Evolutionary conservation across 2,329 filamentous ascomycete species (phyloP), one percentile per base, ranked within the genome.

Genomic region (Ophiobolus disseminans): DNA sequence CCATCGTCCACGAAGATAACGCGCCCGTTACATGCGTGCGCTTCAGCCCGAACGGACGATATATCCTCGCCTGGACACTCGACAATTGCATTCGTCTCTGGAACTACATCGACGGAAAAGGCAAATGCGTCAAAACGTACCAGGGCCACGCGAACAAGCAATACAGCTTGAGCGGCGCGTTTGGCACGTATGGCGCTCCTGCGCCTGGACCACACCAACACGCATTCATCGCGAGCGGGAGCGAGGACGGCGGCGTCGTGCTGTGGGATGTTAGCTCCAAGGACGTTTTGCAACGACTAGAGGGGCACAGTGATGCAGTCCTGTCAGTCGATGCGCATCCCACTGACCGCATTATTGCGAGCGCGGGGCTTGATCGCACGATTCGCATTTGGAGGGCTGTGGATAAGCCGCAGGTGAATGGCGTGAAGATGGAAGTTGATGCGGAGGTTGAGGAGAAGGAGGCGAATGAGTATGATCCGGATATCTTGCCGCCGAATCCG

Each of bases 1-100:
- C 94, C 0, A 82, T 99, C 2, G 91, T 99, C 11, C 91, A 97
- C 76, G 94, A 97, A 76, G 94, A 97, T 72, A 96, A 96, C 68
- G 90, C 91, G 0, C 86, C 90, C 13, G 92, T 97, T 6, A 89
- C 90, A 1, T 89, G 88, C 23, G 94, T 97, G 32, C 88, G 88
- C 68, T 99, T 99, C 77, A 89, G 89, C 4, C 93, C 94, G 3
- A 99, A 99, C 68, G 93, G 94, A 14, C 91, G 90, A 56, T 97
- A 89, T 69, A 88, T 99, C 45, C 82, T 97, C 2, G 93, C 94
- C 10, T 96, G 89, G 74, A 96, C 90, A 55, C 82, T 97, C 58
- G 94, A 99, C 76, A 89, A 87, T 52, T 93, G 89, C 68, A 83
- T 99, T 37, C 86, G 94, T 2, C 78, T 99, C 17, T 99, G 94